Conservation (phyloP, 2,329 filamentous ascomycete genomes). For the Alternaria hordeiaustralica region DNA sequence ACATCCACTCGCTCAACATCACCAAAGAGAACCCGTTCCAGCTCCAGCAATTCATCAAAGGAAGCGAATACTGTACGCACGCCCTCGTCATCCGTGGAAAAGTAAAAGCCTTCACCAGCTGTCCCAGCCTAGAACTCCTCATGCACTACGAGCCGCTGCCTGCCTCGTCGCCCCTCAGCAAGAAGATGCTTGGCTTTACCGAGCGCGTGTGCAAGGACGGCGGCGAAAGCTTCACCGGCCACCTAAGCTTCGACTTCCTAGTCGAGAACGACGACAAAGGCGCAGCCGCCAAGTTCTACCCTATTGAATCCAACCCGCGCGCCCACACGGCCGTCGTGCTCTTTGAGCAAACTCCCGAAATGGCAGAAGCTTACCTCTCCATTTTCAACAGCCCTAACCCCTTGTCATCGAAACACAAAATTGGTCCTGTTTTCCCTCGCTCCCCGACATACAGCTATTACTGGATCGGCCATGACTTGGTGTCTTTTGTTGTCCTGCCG, state of each 20-base stretch:
- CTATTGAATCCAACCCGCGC: slow-evolving; percentile 75
- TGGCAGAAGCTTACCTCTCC: slow-evolving; percentile 39
- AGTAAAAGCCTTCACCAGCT: slow-evolving; percentile 71
- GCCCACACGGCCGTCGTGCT: slow-evolving; percentile 71
- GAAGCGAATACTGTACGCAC: slow-evolving; percentile 74
- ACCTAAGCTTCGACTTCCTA: slow-evolving; percentile 75
- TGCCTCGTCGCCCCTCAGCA: slow-evolving; percentile 59
- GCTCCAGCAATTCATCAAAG: slow-evolving; percentile 70
- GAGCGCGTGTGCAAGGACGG: slow-evolving; percentile 60
- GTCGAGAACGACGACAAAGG: slow-evolving; percentile 55
- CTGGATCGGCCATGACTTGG: slow-evolving; percentile 72
- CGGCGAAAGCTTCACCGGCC: slow-evolving; percentile 66
- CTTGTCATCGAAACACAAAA: slow-evolving; percentile 4
- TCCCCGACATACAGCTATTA: slow-evolving; percentile 54
- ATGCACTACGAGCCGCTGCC: slow-evolving; percentile 72
- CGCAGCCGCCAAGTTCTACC: slow-evolving; percentile 57
- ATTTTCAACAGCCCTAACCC: slow-evolving; percentile 26
- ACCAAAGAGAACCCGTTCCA: slow-evolving; percentile 66
- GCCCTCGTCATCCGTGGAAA: slow-evolving; percentile 69
- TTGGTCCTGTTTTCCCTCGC: slow-evolving; percentile 24
- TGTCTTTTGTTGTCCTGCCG: slow-evolving; percentile 56
- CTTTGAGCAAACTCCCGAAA: slow-evolving; percentile 53
- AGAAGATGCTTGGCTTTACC: slow-evolving; percentile 71
- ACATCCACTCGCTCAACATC: slow-evolving; percentile 63
- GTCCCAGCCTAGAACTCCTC: slow-evolving; percentile 65